Base-by-base conservation (phyloP, 805 yeast genomes). In the Candida schatavii region DNA sequence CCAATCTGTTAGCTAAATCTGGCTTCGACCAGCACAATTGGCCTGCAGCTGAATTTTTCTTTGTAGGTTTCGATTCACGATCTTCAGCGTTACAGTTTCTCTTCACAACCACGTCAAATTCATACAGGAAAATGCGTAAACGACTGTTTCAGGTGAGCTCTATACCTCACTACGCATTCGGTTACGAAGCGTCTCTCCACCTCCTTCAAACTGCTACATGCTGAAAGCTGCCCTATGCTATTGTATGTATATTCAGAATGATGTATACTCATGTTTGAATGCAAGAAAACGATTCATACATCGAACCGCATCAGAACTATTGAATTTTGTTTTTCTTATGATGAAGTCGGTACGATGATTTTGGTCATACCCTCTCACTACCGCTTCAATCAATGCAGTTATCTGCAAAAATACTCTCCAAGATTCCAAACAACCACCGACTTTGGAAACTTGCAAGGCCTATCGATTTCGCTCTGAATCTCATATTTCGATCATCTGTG, bases 401-500 rank as follows among this genome's bases (percentile, higher is more conserved):
- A 27, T 75, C 74, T n/a, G 72, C 59, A 32, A 72, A 65, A 21
- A 72, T 57, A 35, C 56, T 56, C 42, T 76, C 82, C 37, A 80
- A 59, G 42, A 72, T 78, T 37, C 62, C 60, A 57, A 79, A 79
- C 38, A 81, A 65, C 86, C 86, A 81, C 45, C 73, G 70, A 45
- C 84, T 78, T 40, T 77, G 80, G 56, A 71, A 77, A 35, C 78
- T 72, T 5, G 75, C 64, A 30, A 79, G 66, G 0, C 80, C 80
- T n/a, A 74, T 65, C 3, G 78, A 64, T 51, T 78, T 76, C 2
- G 88, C 82, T 47, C 86, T 76, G 31, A 80, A 59, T 47, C 85
- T 68, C 86, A 85, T 80, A 47, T 81, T 83, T 42, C 81, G 65
- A 56, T 86, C 91, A 60, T 85, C 91, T 2, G 90, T 82, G 28